phyloP scores from a whole-genome alignment of 169 alveolate species.

The Babesia caballi region DNA sequence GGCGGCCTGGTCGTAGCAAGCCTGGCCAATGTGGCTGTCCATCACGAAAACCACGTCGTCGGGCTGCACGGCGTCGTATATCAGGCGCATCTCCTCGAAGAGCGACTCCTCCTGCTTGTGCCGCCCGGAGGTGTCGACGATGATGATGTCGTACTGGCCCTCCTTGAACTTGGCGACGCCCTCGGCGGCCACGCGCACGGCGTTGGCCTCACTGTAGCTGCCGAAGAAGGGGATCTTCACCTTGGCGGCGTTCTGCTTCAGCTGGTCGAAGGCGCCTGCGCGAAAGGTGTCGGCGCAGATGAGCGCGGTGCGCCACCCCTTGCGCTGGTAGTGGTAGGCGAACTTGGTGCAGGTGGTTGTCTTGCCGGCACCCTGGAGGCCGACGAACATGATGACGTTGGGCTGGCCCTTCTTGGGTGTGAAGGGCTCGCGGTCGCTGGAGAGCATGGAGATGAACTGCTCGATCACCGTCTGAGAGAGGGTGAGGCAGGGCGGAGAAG shows the following conservation, averaged over 20 bases:
- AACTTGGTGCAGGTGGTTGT: slow-evolving; percentile 99
- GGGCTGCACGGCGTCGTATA: slow-evolving; percentile 92
- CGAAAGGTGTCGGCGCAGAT: slow-evolving; percentile 99
- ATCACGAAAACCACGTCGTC: slow-evolving; percentile 95
- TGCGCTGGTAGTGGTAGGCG: slow-evolving; percentile 94
- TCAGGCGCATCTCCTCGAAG: slow-evolving; percentile 98
- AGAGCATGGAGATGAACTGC: slow-evolving; percentile 91
- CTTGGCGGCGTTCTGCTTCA: slow-evolving; percentile 98
- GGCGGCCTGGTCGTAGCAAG: slow-evolving; percentile 98
- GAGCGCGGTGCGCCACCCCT: slow-evolving; percentile 97
- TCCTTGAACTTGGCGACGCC: slow-evolving; percentile 94
- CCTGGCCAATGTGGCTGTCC: slow-evolving; percentile 99
- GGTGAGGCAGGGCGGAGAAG: not conserved
- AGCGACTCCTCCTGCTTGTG: slow-evolving; percentile 98
- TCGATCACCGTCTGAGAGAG: slow-evolving; percentile 82
- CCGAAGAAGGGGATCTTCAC: slow-evolving; percentile 98
- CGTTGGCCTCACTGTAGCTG: slow-evolving; percentile 97
- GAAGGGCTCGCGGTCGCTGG: slow-evolving; percentile 88
- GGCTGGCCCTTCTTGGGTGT: slow-evolving; percentile 89
- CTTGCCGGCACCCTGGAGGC: slow-evolving; percentile 99
- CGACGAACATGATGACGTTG: slow-evolving; percentile 98
- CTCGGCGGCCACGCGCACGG: slow-evolving; percentile 97
- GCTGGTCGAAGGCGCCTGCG: slow-evolving; percentile 99
- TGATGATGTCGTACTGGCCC: slow-evolving; percentile 94
- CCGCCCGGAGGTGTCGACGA: slow-evolving; percentile 99